Evolutionary conservation across 306 rosid species (phyloP).

Genomic region (Gastrolobium villosum): DNA sequence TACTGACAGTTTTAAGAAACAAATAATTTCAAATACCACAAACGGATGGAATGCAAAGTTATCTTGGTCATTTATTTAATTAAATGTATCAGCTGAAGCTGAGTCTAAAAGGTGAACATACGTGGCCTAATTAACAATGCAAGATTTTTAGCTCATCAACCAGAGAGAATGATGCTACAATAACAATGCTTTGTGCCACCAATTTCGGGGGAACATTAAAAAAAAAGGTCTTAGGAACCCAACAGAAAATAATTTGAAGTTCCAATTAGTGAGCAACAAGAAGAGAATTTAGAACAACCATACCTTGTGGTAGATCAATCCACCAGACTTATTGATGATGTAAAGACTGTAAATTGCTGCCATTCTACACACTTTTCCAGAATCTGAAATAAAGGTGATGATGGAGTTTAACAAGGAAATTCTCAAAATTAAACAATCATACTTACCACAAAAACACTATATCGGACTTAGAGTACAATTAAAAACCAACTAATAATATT

Average conservation of each 20-base stretch:
- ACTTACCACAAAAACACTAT: neutral
- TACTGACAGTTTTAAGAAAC: constrained; percentile 12
- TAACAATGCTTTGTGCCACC: constrained; percentile 28
- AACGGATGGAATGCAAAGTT: neutral
- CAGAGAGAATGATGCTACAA: constrained; percentile 4
- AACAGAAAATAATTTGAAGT: neutral
- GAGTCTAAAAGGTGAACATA: constrained; percentile 5
- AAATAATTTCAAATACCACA: constrained; percentile 1
- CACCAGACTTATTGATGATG: constrained; percentile 94
- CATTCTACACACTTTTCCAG: constrained; percentile 54
- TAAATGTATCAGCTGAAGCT: constrained; percentile 22
- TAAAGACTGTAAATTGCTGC: constrained; percentile 94
- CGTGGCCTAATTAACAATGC: constrained; percentile 4
- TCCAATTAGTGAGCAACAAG: neutral
- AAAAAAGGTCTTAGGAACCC: neutral
- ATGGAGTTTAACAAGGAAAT: constrained; percentile 5
- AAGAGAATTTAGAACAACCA: constrained; percentile 14
- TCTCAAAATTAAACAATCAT: neutral
- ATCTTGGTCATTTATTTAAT: constrained; percentile 22
- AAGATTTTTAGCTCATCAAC: constrained; percentile 12
- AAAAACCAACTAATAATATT: neutral
- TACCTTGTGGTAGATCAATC: constrained; percentile 94
- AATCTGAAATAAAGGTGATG: constrained; percentile 44
- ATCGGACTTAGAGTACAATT: neutral
- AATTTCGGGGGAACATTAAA: neutral